These are phyloP conservation scores for Steccherinum ochraceum DNA, from an alignment of 768 basidiomycete species.

Conservation along the genomic window DNA sequence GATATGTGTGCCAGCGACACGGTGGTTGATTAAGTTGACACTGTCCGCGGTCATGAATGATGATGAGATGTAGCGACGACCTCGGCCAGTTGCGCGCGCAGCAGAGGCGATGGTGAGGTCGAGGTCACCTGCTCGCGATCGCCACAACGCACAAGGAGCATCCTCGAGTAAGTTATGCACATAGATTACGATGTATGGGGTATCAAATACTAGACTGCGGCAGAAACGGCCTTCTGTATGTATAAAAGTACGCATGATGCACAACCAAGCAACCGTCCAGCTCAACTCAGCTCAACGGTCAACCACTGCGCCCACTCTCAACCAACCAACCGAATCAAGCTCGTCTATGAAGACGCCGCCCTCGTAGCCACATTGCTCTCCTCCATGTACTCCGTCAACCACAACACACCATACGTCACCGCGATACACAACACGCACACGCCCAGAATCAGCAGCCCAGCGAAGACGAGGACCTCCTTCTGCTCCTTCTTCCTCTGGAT, in stretches of 20 bases:
- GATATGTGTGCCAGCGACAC: neutral
- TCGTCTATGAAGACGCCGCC: no score
- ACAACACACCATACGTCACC: neutral
- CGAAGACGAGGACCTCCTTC: slow-evolving; percentile 1
- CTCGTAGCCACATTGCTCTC: neutral
- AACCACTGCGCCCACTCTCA: neutral
- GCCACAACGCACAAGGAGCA: neutral
- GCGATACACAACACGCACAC: neutral
- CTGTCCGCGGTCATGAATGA: no score
- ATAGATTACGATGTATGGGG: neutral
- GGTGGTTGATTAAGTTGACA: neutral
- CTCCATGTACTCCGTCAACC: neutral
- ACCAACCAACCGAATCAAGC: no score
- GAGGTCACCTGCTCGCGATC: neutral
- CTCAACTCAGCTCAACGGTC: no score
- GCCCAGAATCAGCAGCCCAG: neutral
- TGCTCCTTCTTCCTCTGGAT: neutral
- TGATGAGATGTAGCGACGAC: no score
- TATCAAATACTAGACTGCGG: no score
- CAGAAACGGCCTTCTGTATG: no score
- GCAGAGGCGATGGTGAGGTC: no score
- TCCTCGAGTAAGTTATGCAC: neutral
- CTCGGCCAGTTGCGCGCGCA: no score
- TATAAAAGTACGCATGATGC: no score
- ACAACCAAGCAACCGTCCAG: no score